Base-by-base conservation (phyloP, 148 eudicot genomes). In the Camellia granthamiana region DNA sequence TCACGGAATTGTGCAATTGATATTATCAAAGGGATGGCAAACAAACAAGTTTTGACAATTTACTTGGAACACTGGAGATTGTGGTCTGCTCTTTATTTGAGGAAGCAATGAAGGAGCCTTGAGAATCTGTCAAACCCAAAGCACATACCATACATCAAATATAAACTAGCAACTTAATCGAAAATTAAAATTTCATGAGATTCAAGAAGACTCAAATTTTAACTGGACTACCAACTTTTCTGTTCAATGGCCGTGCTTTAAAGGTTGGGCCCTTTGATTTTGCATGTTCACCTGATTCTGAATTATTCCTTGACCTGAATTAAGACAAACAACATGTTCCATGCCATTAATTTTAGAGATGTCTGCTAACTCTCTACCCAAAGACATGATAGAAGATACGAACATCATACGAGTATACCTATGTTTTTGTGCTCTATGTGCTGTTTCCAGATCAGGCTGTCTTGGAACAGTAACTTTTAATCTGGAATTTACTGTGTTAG, bases 401-500 rank as follows among this genome's bases (percentile, higher is more conserved):
- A 77, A 47, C 60, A 19, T 7, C n/a, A 52, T 51, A 18, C 47
- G 59, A 67, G 79, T 19, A 7, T 66, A 95, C 98, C 94, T 87
- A 7, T 84, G 88, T 56, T 83, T 85, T 83, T 88, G 89, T 56
- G 97, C 96, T 85, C 97, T 88, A 44, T 82, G 84, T 69, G 90
- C 87, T 42, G 98, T 93, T 89, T 87, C 89, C 81, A 93, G 81
- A 66, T 81, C 81, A 69, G 97, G 97, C 79, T 88, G 94, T 84
- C 66, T 91, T 46, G 98, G 96, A 81, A 89, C 77, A 79, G 94
- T 91, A 74, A 83, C 87, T 80, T 95, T 91, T 54, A 67, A 59
- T 76, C 82, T 90, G 54, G 82, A 59, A 81, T 52, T 81, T 23
- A 68, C 42, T 13, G 85, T 79, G 43, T 61, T 84, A 72, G 81